phyloP scores from a whole-genome alignment of 2,329 filamentous ascomycete species.

The Gaeumannomyces sp. region DNA sequence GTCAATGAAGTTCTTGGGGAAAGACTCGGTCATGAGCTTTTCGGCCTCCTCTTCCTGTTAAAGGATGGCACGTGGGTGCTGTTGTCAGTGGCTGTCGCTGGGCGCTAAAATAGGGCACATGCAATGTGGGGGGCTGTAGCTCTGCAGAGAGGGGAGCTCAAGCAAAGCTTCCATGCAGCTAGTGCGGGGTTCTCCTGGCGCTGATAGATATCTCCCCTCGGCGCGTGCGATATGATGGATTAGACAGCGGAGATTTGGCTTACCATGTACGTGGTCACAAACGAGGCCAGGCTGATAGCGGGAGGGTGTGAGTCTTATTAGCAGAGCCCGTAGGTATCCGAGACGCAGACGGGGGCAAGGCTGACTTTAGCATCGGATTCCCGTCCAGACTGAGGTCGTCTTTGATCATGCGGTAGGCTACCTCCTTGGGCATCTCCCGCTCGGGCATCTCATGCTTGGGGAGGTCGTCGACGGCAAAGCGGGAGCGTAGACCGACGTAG shows the following conservation, averaged over 20 bases:
- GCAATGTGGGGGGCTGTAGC: no score
- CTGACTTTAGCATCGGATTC: slow-evolving; percentile 78
- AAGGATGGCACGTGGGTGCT: neutral
- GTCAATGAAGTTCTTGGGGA: slow-evolving; percentile 93
- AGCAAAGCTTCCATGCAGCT: neutral
- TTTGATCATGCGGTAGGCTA: slow-evolving; percentile 96
- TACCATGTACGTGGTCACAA: slow-evolving; percentile 96
- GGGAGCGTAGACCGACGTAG: slow-evolving; percentile 79
- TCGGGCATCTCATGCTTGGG: slow-evolving; percentile 85
- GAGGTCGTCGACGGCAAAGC: slow-evolving; percentile 73
- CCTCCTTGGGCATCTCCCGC: slow-evolving; percentile 78
- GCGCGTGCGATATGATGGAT: neutral
- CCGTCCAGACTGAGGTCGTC: slow-evolving; percentile 89
- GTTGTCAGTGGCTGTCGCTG: neutral
- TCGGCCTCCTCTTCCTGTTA: slow-evolving; percentile 83
- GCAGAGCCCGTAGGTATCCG: neutral
- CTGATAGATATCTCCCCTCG: no score
- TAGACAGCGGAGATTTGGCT: slow-evolving; percentile 14
- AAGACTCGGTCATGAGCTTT: slow-evolving; percentile 88
- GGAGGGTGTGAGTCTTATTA: slow-evolving; percentile 11
- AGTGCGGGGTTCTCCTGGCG: neutral
- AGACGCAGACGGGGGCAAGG: slow-evolving; percentile 6
- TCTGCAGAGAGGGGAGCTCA: no score
- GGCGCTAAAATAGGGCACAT: no score
- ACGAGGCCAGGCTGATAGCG: slow-evolving; percentile 68